Percentiles rank a stretch among this genome's conserved stretches.
phyloP scores from a whole-genome alignment of 345 rosid species.

The Conringia planisiliqua region DNA sequence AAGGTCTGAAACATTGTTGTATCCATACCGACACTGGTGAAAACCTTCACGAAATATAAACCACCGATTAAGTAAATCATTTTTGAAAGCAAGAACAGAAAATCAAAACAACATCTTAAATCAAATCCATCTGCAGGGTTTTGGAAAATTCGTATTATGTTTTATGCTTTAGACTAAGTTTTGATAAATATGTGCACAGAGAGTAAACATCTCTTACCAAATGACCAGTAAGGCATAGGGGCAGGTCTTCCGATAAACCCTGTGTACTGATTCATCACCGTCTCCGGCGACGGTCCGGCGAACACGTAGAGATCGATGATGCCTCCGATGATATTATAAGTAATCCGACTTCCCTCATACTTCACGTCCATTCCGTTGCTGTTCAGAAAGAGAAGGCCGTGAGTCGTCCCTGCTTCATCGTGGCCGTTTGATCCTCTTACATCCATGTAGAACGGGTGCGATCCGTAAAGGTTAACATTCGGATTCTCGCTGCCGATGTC shows the following conservation, averaged over 20 bases:
- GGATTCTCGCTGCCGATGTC: constrained; percentile 37
- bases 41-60: constrained; percentile 41
- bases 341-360: constrained; percentile 54
- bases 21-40: constrained; percentile 71
- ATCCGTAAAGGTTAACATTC: constrained; percentile 64
- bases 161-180: background rate
- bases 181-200: background rate
- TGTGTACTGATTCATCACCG: constrained; percentile 65
- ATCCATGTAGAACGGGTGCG: constrained; percentile 75
- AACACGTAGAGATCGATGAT: constrained; percentile 61
- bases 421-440: constrained; percentile 43
- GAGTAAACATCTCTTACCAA: constrained; percentile 38
- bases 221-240: constrained; percentile 84
- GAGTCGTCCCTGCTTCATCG: constrained; percentile 44
- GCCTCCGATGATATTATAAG: constrained; percentile 63
- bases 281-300: constrained; percentile 49
- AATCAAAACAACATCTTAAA: background rate
- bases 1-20: constrained; percentile 55
- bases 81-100: background rate
- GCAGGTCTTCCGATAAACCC: constrained; percentile 66
- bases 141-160: background rate
- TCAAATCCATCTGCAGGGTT: background rate
- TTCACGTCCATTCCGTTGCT: constrained; percentile 72
- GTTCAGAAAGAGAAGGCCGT: constrained; percentile 61
- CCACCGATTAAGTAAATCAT: background rate